Evolutionary conservation across 495 filamentous ascomycete genomes (phyloP), one percentile per base, ranked within the genome.

Genomic region (Viridothelium virens): DNA sequence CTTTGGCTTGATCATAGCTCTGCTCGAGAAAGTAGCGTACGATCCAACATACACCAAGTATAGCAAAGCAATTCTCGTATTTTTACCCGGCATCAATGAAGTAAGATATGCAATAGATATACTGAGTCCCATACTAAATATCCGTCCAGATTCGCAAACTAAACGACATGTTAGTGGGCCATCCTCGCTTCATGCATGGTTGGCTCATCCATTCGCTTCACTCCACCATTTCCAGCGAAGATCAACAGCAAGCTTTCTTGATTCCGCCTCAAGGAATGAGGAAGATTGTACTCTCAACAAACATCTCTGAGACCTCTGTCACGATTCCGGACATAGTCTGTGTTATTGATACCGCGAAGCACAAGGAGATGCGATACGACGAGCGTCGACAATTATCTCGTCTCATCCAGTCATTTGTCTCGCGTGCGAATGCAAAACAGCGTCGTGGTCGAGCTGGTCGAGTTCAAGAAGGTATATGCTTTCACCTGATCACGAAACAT

Each of bases 321-420:
- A 97, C 93, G 0, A 97, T 97, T 70, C 93, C 93, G 1, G 93
- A 97, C 75, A 87, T 97, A 44, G 97, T 93, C 3, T 95, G 91
- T 70, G 93, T 97, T 36, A 87, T 97, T 66, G 93, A 97, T 76
- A 88, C 90, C 12, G 92, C 93, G 63, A 96, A 94, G 74, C 93
- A 97, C 74, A 92, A 93, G 68, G 94, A 96, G 72, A 97, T 98
- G 94, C 76, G 86, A 39, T 98, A 95, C 70, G 94, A 98, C 71
- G 94, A 97, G 78, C 83, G 88, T 61, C 83, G 91, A 66, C 94
- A 97, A 71, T 78, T 98, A 18, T 97, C 93, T 2, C 84, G 91
- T 33, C 82, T 98, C 2, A 86, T 94, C 14, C 92, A 96, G 74
- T 88, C 91, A 0, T 97, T 97, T 74, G 94, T 98, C 65, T 96